Conservation (phyloP, 1,284 basidiomycete genomes). For the Puccinia polysora region DNA sequence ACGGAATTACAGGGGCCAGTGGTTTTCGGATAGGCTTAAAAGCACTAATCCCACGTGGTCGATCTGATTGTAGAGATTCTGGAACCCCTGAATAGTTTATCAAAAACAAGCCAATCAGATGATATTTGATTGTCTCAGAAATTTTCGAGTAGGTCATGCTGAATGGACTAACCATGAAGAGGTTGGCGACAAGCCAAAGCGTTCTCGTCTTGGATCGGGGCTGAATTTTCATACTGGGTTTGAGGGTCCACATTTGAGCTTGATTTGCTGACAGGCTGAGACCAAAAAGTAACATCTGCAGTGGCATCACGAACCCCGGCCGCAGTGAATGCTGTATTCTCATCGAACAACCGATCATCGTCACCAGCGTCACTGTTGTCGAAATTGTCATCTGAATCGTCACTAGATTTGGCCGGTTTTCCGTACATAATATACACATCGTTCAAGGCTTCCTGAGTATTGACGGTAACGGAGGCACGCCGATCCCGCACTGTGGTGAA, state of each 20-base stretch:
- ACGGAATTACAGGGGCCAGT: conserved; percentile 23
- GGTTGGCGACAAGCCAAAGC: conserved; percentile 8
- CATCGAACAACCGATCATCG: conserved; percentile 29
- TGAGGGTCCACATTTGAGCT: not conserved
- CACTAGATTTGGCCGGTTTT: conserved; percentile 21
- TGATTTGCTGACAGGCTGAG: conserved; percentile 16
- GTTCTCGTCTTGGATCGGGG: conserved; percentile 24
- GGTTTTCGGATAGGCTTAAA: conserved; percentile 43
- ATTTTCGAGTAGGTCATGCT: not conserved
- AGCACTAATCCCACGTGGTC: conserved; percentile 2
- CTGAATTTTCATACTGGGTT: not conserved
- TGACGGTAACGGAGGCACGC: conserved; percentile 37
- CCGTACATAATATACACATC: conserved; percentile 40
- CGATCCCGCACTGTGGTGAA: conserved; percentile 30
- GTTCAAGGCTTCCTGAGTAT: conserved; percentile 38
- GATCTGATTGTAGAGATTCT: not conserved
- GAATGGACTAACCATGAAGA: not conserved
- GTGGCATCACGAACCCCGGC: conserved; percentile 34
- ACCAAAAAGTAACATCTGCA: conserved; percentile 43
- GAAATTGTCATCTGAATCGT: conserved; percentile 43
- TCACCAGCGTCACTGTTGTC: conserved; percentile 34
- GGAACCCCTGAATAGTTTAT: conserved; percentile 1
- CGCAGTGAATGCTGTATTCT: conserved; percentile 22
- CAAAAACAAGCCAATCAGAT: not conserved
- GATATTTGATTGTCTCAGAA: not conserved